Evolutionary conservation across 495 filamentous ascomycete genomes (phyloP), one percentile per base, ranked within the genome.

Genomic region (Cladorrhinum samala): DNA sequence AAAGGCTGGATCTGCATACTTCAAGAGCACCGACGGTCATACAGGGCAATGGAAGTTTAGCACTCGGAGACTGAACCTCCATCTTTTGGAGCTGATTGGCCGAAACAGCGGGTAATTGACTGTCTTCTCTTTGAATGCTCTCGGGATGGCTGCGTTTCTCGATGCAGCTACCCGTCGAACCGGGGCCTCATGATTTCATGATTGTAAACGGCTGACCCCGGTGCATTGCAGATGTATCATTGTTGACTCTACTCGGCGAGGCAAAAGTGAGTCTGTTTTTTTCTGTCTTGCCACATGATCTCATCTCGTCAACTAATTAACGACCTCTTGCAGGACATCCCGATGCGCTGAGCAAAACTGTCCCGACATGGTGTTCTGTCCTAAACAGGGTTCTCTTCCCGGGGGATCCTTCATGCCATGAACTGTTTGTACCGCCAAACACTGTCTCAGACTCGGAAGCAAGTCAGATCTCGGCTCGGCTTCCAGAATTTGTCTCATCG

Each of bases 11-110:
- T 87, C 86, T 46, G 88, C 81, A 6, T 97, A 97, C 71, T 98
- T 96, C 71, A 98, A 98, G 76, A 94, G 89, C 71, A 98, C 93
- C 23, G 93, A 98, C 70, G 93, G 93, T 2, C 93, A 98, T 72
- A 79, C 78, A 1, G 87, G 88, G 17, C 79, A 93, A 67, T 97
- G 92, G 91, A 79, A 81, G 41, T 96, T 96, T 63, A 94, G 84
- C 70, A 77, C 80, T 24, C 77, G 92, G 61, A 78, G 93, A 50
- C 72, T 97, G 60, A 97, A 97, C 62, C 61, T 95, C 58, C 84
- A 91, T 58, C 58, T 98, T 39, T 64, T 98, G 66, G 69, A 77
- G 57, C 53, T 83, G 54, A 78, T 83, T 59, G 82, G 68, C 45
- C 68, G 57, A 43, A 55, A 80, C 68, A 81, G 83, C 58, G 92